Evolutionary conservation across 148 eudicot species (phyloP), one percentile per base, ranked within the genome.

Genomic region (Dianthus caryophyllus): DNA sequence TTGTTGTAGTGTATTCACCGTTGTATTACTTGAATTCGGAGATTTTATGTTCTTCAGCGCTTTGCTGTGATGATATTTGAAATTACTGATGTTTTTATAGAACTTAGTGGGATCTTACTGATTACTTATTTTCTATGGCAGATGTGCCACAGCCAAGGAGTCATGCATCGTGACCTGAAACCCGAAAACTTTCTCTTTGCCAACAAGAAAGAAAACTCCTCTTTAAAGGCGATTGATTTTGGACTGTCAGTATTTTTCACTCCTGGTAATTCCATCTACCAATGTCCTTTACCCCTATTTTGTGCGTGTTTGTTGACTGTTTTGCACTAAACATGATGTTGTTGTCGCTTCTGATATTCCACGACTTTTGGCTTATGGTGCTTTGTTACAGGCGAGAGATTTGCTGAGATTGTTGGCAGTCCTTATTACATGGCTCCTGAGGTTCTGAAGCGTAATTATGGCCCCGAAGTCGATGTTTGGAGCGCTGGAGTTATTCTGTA

Each of bases 381-480:
- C 27, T 8, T 36, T 29, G 39, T 18, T 57, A 53, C 74, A 82
- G 88, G 84, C 25, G 84, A 85, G 46, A 78, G 36, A 16, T 85
- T 85, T 48, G 67, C 57, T 58, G 89, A 85, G 69, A 85, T 85
- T 59, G 89, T 85, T 55, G 89, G 89, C 41, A 85, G 89, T 72
- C 88, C 88, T 54, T 84, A 82, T 38, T 84, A 84, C 72, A 84
- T 84, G 88, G 88, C 83, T 26, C 85, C 85, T 1, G 87, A 84
- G 71, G 78, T 78, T 66, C 63, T 78, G 20, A 78, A 74, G 62
- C 75, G 81, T 30, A 71, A 73, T 59, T 78, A 78, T 71, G 81
- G 81, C 14, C 81, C 75, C 6, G 81, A 78, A 65, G 68, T 78
- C 59, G 81, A 78, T 61, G 81, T 74, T 51, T 78, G 81, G 81